Conservation (phyloP, 2,329 filamentous ascomycete genomes). For the Ustulina deusta region DNA sequence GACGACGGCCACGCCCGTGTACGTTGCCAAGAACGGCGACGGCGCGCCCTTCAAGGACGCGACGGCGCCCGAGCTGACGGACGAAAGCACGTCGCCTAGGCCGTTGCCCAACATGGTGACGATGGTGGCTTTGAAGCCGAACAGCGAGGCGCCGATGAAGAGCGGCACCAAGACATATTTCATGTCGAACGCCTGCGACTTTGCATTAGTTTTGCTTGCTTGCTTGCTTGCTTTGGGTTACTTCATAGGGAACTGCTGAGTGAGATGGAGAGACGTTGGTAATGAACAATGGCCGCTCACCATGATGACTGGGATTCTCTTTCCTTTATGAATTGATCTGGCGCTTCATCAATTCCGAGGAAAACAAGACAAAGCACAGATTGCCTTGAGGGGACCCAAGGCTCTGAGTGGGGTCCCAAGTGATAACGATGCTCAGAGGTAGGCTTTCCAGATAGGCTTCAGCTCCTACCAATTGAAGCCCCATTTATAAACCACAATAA, state of each 20-base stretch:
- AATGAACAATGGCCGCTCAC: conserved; percentile 16
- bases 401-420: not conserved
- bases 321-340: conserved; percentile 21
- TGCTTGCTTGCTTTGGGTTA: not conserved
- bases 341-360: not conserved
- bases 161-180: conserved; percentile 42
- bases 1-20: conserved; percentile 40
- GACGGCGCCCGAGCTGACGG: conserved; percentile 28
- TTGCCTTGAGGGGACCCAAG: not conserved
- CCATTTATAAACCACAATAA: too few relatives aligned
- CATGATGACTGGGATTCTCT: conserved; percentile 24
- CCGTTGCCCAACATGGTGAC: conserved; percentile 37
- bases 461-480: too few relatives aligned
- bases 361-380: not conserved
- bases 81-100: conserved; percentile 29
- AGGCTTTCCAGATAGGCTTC: too few relatives aligned
- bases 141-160: conserved; percentile 43
- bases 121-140: conserved; percentile 43
- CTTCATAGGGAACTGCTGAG: not conserved
- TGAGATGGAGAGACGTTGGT: not conserved
- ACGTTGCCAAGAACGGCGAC: conserved; percentile 41
- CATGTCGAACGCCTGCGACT: conserved; percentile 31
- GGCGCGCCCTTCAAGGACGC: conserved; percentile 39
- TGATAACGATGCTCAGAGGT: too few relatives aligned
- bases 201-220: not conserved